These are phyloP conservation scores for Erysimum cheiranthoides DNA, from an alignment of 345 rosid species.

Conservation along the genomic window DNA sequence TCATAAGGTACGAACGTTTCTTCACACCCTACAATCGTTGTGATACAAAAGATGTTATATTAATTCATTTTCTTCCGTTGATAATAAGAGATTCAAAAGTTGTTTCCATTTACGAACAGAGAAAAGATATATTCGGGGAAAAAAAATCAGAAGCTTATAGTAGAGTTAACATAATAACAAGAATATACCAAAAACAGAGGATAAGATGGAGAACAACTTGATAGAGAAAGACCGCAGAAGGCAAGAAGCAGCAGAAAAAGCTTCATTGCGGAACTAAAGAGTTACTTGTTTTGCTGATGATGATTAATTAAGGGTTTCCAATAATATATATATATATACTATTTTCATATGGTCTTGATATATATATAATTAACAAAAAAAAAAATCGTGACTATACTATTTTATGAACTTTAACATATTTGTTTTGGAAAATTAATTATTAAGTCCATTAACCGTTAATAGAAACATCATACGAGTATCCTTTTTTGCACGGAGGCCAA, in stretches of 20 bases:
- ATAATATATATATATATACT: not conserved
- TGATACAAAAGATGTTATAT: not conserved
- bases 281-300: not conserved
- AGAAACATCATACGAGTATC: not conserved
- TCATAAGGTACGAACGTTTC: slow-evolving; percentile 33
- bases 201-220: slow-evolving; percentile 34
- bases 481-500: not conserved
- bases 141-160: too few relatives aligned
- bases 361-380: not conserved
- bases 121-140: too few relatives aligned
- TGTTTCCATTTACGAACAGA: not conserved
- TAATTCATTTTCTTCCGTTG: not conserved
- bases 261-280: slow-evolving; percentile 23
- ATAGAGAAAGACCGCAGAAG: slow-evolving; percentile 27
- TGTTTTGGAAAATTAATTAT: too few relatives aligned
- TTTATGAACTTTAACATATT: too few relatives aligned
- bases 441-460: not conserved
- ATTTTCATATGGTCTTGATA: not conserved
- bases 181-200: not conserved
- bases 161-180: not conserved
- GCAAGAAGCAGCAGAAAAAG: slow-evolving; percentile 32
- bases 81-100: not conserved
- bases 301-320: not conserved
- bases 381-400: too few relatives aligned
- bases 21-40: slow-evolving; percentile 29